Conservation (phyloP, 768 basidiomycete species). For the Pisolithus orientalis region DNA sequence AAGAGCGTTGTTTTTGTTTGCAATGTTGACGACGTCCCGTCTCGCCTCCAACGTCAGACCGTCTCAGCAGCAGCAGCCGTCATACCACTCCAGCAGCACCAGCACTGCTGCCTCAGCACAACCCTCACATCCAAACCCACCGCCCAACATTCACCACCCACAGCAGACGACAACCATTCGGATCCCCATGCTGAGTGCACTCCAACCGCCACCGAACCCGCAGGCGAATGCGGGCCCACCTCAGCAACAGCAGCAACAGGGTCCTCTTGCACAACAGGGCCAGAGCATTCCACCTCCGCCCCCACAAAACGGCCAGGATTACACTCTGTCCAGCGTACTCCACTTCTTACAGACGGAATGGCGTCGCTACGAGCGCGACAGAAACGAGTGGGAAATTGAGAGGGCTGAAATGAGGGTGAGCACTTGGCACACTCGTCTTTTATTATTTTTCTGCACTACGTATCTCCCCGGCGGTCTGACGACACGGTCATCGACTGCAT, state of each 20-base stretch:
- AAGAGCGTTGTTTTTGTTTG: constrained; percentile 21
- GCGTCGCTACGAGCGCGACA: constrained; percentile 94
- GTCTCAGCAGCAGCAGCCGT: constrained; percentile 12
- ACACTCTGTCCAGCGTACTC: constrained; percentile 87
- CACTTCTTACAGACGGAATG: constrained; percentile 99
- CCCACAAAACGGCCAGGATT: constrained; percentile 85
- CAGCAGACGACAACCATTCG: constrained; percentile 33
- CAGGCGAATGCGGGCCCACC: constrained; percentile 36
- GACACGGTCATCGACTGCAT: neutral
- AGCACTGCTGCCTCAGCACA: constrained; percentile 6
- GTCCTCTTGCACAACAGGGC: constrained; percentile 47
- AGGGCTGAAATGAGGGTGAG: constrained; percentile 96
- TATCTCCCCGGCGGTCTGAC: neutral
- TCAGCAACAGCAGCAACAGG: constrained; percentile 52
- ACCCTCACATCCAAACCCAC: constrained; percentile 7
- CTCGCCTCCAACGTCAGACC: constrained; percentile 28
- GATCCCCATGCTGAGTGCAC: constrained; percentile 67
- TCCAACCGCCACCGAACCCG: constrained; percentile 43
- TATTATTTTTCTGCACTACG: neutral
- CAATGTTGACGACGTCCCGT: constrained; percentile 29
- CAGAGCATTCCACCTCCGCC: constrained; percentile 66
- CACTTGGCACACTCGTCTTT: constrained; percentile 12
- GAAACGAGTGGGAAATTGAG: constrained; percentile 99
- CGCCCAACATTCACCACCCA: constrained; percentile 32
- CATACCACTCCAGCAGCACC: constrained; percentile 10